Percentiles rank a stretch among this genome's conserved stretches.
Evolutionary conservation across 2,329 filamentous ascomycete genomes (phyloP).

Genomic region (Colletotrichum sidae): DNA sequence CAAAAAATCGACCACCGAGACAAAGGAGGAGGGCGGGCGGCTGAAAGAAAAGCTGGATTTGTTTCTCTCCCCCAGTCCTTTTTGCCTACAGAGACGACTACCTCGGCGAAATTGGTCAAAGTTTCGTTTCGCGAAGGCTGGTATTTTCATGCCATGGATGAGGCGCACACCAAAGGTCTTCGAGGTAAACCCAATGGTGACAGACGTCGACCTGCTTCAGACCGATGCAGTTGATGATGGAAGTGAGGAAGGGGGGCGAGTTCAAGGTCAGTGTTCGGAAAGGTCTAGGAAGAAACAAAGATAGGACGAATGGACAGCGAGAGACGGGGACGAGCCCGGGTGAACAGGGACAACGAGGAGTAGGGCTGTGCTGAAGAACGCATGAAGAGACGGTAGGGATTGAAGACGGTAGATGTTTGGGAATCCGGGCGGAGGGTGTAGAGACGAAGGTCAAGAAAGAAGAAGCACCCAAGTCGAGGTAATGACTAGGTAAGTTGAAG

Average conservation of each 20-base stretch:
- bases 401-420: constrained; percentile 46
- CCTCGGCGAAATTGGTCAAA: constrained; percentile 31
- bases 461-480: constrained; percentile 20
- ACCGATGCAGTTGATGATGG: constrained; percentile 18
- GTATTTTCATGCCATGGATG: constrained; percentile 35
- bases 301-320: constrained; percentile 42
- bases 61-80: constrained; percentile 33
- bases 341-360: constrained; percentile 38
- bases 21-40: no score
- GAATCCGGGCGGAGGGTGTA: constrained; percentile 41
- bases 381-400: constrained; percentile 46
- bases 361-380: constrained; percentile 46
- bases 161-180: constrained; percentile 18
- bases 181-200: constrained; percentile 29
- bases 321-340: constrained; percentile 35
- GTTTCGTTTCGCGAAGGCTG: constrained; percentile 40
- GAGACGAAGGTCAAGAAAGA: constrained; percentile 30
- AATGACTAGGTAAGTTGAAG: constrained; percentile 30
- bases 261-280: constrained; percentile 32
- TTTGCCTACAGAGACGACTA: constrained; percentile 2
- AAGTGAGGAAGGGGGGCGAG: constrained; percentile 14
- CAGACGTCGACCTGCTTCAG: constrained; percentile 18
- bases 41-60: constrained; percentile 39
- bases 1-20: no score
- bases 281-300: constrained; percentile 41